A percentile compares a stretch with the other conserved stretches of the same genome.
Conservation (phyloP, 306 rosid genomes). For the Bauhinia variegata region DNA sequence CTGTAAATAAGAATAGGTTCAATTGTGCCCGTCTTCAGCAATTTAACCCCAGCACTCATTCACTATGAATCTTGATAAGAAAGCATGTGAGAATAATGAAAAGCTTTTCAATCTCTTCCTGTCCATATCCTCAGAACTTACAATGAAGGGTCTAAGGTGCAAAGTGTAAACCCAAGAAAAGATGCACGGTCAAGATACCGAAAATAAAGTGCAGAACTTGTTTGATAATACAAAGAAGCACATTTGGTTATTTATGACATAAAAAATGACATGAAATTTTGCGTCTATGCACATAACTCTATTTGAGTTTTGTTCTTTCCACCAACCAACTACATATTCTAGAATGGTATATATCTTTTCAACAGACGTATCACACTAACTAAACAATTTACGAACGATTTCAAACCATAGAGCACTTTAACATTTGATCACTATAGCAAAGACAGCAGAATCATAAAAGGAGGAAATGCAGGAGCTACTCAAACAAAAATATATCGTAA, state of each 20-base stretch:
- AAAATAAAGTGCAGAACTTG: not conserved
- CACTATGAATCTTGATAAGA: no score
- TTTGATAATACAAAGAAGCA: not conserved
- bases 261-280: not conserved
- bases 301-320: not conserved
- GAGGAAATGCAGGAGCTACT: not conserved
- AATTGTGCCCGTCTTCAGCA: not conserved
- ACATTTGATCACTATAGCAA: not conserved
- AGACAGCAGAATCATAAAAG: not conserved
- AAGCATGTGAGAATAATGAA: not conserved
- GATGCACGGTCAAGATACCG: not conserved
- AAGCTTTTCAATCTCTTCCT: not conserved
- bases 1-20: not conserved
- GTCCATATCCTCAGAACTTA: not conserved
- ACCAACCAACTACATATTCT: not conserved
- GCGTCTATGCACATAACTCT: not conserved
- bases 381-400: not conserved
- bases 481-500: conserved; percentile 2
- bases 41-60: not conserved
- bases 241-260: not conserved
- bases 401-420: conserved; percentile 1
- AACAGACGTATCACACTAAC: not conserved
- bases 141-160: not conserved
- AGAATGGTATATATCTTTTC: not conserved
- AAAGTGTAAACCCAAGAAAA: not conserved